These are phyloP conservation scores for Pulveroboletus sp. DNA, from an alignment of 768 basidiomycete genomes.

Conservation along the genomic window DNA sequence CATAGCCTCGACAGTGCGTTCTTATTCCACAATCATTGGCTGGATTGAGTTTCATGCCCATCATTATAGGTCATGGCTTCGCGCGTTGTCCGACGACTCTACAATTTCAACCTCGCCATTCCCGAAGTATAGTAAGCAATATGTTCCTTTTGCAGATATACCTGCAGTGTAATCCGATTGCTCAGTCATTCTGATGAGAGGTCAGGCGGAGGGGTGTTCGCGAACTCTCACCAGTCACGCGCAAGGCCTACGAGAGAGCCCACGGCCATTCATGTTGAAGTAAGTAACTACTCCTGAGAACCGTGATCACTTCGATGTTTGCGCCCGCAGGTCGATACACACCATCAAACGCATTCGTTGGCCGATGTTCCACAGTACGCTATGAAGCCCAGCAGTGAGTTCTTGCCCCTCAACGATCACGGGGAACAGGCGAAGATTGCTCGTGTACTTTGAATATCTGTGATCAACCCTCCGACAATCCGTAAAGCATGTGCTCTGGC, in stretches of 20 bases:
- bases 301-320: constrained; percentile 1
- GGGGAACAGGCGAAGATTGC: constrained; percentile 15
- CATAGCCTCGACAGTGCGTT: constrained; percentile 46
- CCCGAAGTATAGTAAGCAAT: constrained; percentile 30
- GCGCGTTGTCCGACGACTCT: constrained; percentile 56
- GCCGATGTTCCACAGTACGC: constrained; percentile 22
- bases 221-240: constrained; percentile 15
- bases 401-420: constrained; percentile 22
- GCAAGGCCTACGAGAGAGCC: constrained; percentile 14
- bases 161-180: neutral
- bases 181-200: constrained; percentile 18
- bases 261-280: constrained; percentile 34
- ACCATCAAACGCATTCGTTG: constrained; percentile 23
- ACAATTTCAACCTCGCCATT: constrained; percentile 38
- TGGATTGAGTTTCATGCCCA: neutral
- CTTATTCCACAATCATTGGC: neutral
- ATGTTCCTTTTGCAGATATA: neutral
- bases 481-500: neutral
- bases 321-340: constrained; percentile 27
- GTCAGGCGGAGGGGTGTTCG: constrained; percentile 18
- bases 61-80: constrained; percentile 51
- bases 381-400: constrained; percentile 22
- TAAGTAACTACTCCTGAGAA: constrained; percentile 10
- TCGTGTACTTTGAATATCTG: constrained; percentile 10
- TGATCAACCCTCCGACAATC: neutral